These are phyloP conservation scores for Tuber microsphaerosporum DNA, from an alignment of 495 filamentous ascomycete species.

Conservation along the genomic window DNA sequence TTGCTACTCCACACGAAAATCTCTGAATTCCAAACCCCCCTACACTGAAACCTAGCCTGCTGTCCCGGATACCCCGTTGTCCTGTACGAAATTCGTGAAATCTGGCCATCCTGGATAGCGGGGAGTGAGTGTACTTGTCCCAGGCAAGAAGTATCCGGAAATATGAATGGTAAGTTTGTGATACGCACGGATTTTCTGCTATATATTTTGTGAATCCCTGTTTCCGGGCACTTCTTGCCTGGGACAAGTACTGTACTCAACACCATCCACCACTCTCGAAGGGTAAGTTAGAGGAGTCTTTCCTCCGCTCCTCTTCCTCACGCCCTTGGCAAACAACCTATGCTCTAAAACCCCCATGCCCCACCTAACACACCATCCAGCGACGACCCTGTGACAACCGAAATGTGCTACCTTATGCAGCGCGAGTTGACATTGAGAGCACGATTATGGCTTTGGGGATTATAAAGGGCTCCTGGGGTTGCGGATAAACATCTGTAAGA, in stretches of 20 bases:
- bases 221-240: too few relatives aligned
- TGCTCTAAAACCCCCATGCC: not conserved
- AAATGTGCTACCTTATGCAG: not conserved
- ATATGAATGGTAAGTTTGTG: too few relatives aligned
- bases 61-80: too few relatives aligned
- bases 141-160: too few relatives aligned
- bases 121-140: too few relatives aligned
- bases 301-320: not conserved
- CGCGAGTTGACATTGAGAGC: not conserved
- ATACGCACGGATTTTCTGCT: too few relatives aligned
- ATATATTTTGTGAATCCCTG: too few relatives aligned
- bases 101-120: too few relatives aligned
- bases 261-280: not conserved
- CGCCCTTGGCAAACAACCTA: not conserved
- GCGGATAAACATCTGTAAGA: not conserved
- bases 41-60: too few relatives aligned
- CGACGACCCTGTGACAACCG: not conserved
- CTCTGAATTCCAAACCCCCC: too few relatives aligned
- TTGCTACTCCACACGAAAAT: too few relatives aligned
- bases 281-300: not conserved
- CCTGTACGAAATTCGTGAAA: too few relatives aligned
- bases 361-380: not conserved
- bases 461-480: not conserved
- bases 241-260: not conserved
- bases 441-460: not conserved